Conservation (phyloP, 192 early-diverging fungal genomes). For the Backusella australiensis region DNA sequence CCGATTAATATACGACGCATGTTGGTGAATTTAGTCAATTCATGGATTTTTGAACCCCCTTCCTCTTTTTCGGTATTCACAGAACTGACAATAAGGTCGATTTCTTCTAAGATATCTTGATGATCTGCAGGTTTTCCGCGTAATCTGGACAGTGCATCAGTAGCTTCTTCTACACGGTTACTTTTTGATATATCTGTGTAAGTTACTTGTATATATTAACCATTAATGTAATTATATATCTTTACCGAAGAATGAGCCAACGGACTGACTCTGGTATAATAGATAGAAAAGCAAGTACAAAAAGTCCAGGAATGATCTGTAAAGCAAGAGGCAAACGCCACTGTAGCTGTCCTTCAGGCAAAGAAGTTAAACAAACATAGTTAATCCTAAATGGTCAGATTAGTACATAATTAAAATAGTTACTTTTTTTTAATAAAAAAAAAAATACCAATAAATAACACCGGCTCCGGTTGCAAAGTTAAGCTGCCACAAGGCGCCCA, state of each 20-base stretch:
- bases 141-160: neutral
- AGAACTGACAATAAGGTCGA: neutral
- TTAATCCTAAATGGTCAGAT: slow-evolving; percentile 1
- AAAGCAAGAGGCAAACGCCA: slow-evolving; percentile 22
- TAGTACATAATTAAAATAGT: neutral
- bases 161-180: neutral
- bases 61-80: neutral
- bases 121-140: neutral
- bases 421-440: neutral
- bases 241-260: slow-evolving; percentile 6
- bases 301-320: slow-evolving; percentile 15
- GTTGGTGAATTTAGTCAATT: neutral
- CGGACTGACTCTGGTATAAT: slow-evolving; percentile 9
- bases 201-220: neutral
- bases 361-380: slow-evolving; percentile 4
- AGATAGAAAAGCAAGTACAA: neutral
- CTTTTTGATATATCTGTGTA: neutral
- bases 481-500: slow-evolving; percentile 11
- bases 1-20: neutral
- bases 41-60: neutral
- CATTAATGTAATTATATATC: neutral
- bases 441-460: slow-evolving; percentile 1
- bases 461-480: neutral
- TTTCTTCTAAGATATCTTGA: slow-evolving; percentile 1
- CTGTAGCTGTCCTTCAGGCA: neutral